Evolutionary conservation across 805 yeast genomes (phyloP).

Genomic region (Yamadazyma paraphyllophila): DNA sequence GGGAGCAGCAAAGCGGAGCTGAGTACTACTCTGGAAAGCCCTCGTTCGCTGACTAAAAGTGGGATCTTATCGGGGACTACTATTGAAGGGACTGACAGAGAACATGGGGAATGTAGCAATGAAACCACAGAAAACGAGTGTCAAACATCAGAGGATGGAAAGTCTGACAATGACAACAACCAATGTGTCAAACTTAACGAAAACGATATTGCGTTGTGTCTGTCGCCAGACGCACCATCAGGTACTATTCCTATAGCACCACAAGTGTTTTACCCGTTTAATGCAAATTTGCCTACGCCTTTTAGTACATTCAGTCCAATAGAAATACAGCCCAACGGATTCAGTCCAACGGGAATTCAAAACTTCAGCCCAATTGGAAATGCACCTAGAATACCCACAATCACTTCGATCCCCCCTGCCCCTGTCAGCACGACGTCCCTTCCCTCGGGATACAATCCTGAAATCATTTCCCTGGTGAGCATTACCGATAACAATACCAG

Average conservation of each 20-base stretch:
- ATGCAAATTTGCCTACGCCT: too few relatives aligned
- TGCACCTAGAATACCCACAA: background rate
- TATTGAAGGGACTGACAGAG: too few relatives aligned
- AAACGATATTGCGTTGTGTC: too few relatives aligned
- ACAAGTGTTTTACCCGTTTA: background rate
- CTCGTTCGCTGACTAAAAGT: background rate
- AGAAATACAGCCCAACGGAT: background rate
- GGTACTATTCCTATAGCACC: background rate
- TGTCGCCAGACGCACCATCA: background rate
- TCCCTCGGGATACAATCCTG: background rate
- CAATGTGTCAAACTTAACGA: too few relatives aligned
- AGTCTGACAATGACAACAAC: too few relatives aligned
- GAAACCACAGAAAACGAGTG: background rate
- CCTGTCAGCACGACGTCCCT: background rate
- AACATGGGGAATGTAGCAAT: too few relatives aligned
- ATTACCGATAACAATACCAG: background rate
- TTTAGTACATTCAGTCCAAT: background rate
- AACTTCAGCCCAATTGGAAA: too few relatives aligned
- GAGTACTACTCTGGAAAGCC: too few relatives aligned
- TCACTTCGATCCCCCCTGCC: background rate
- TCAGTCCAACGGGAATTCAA: background rate
- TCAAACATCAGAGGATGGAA: background rate
- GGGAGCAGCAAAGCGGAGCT: too few relatives aligned
- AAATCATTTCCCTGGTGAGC: too few relatives aligned
- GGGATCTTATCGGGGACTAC: too few relatives aligned